Evolutionary conservation across 2,329 filamentous ascomycete genomes (phyloP).

Genomic region (Elsinoe fawcettii): DNA sequence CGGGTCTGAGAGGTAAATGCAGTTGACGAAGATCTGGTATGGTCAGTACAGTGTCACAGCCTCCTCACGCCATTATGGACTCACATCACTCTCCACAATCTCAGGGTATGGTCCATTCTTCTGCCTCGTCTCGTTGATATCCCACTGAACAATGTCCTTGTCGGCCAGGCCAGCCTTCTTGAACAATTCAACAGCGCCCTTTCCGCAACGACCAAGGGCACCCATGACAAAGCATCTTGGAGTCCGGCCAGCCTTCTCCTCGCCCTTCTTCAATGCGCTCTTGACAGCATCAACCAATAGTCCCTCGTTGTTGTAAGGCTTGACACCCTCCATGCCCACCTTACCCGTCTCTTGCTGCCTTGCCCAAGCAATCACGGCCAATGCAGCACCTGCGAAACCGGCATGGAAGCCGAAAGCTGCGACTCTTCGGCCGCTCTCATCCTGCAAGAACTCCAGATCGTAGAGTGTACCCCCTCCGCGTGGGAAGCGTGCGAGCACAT

Average conservation of each 20-base stretch:
- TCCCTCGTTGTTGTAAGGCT: slow-evolving; percentile 65
- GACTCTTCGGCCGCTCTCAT: slow-evolving; percentile 62
- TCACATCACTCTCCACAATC: slow-evolving; percentile 35
- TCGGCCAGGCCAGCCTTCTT: slow-evolving; percentile 63
- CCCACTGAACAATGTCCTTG: slow-evolving; percentile 63
- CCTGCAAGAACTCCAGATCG: slow-evolving; percentile 79
- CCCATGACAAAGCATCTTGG: slow-evolving; percentile 80
- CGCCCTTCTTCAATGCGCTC: slow-evolving; percentile 58
- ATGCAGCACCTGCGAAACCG: slow-evolving; percentile 58
- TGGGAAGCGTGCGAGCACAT: slow-evolving; percentile 70
- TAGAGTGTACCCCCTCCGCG: slow-evolving; percentile 68
- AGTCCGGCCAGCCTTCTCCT: slow-evolving; percentile 57
- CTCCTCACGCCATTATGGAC: slow-evolving; percentile 16
- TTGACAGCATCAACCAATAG: slow-evolving; percentile 68
- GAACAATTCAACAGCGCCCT: slow-evolving; percentile 74
- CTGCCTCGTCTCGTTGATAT: slow-evolving; percentile 70
- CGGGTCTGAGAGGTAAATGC: slow-evolving; percentile 73
- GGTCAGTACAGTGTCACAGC: slow-evolving; percentile 65
- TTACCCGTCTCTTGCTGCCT: slow-evolving; percentile 67
- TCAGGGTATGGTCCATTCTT: slow-evolving; percentile 39
- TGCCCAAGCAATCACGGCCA: slow-evolving; percentile 71
- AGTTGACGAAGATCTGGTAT: slow-evolving; percentile 60
- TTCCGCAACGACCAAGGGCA: slow-evolving; percentile 67
- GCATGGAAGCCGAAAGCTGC: slow-evolving; percentile 65
- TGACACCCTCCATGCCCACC: slow-evolving; percentile 58